Evolutionary conservation across 2,329 filamentous ascomycete genomes (phyloP), one percentile per base, ranked within the genome.

Genomic region (Mariannaea sp.): DNA sequence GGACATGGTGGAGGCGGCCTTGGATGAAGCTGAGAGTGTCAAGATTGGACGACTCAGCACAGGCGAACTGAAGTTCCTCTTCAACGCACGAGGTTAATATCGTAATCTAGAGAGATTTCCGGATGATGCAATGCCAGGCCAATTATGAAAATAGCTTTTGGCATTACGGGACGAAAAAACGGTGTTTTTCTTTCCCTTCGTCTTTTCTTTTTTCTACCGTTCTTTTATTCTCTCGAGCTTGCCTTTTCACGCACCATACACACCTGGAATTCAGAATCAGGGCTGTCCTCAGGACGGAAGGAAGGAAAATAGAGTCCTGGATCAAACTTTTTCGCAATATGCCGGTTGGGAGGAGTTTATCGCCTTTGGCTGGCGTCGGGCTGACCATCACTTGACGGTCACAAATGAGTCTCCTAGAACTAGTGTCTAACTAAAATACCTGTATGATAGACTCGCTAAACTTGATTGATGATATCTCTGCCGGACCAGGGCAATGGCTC

Each of bases 21-120:
- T 97, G 17, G 89, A 94, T 64, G 90, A 95, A 71, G 81, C 82
- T 20, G 87, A 85, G 32, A 81, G 81, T 27, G 82, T 83, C 65
- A 83, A 79, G 54, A 77, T 95, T 45, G 83, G 84, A 7, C 79
- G 89, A 33, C 77, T 96, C 10, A 82, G 80, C 48, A 74, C 80
- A 2, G 76, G 77, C 27, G 89, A 95, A 63, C 77, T 95, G 39
- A 82, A 80, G 33, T 92, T 83, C 64, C 76, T 95, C 54, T 90
- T 93, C 56, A 71, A 70, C 46, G 45, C 57, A 16, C 49, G 55
- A 7, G 32, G 41, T 24, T 58, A 57, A 42, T n/a, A n/a, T n/a
- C n/a, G n/a, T n/a, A n/a, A n/a, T n/a, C n/a, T n/a, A n/a, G n/a
- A n/a, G n/a, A n/a, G n/a, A n/a, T n/a, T n/a, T n/a, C n/a, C n/a